phyloP scores from a whole-genome alignment of 805 yeast species.

The Tetrapisispora namnaoensis region DNA sequence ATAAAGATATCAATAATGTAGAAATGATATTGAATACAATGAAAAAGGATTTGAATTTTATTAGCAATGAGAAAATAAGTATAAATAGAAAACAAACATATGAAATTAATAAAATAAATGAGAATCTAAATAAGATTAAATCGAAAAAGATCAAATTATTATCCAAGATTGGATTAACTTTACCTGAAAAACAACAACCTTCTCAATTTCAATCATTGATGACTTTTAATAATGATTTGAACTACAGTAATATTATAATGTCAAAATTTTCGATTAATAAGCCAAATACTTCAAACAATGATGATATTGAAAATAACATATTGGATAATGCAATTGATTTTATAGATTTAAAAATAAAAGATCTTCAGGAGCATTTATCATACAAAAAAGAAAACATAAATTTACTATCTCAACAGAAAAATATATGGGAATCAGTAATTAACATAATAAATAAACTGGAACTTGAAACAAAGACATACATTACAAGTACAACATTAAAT shows the following conservation, averaged over 20 bases:
- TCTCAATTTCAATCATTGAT: background rate
- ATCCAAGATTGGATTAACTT: constrained; percentile 11
- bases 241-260: background rate
- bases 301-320: constrained; percentile 10
- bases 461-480: constrained; percentile 6
- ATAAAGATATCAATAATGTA: constrained; percentile 14
- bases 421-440: constrained; percentile 19
- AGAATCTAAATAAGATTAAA: constrained; percentile 8
- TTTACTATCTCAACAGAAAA: constrained; percentile 8
- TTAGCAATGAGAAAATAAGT: constrained; percentile 15
- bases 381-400: constrained; percentile 17
- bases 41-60: constrained; percentile 18
- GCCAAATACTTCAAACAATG: background rate
- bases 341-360: constrained; percentile 16
- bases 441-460: constrained; percentile 16
- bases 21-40: constrained; percentile 14
- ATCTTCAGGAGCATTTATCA: constrained; percentile 16
- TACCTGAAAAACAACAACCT: constrained; percentile 1
- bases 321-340: constrained; percentile 17
- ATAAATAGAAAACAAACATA: constrained; percentile 9
- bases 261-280: background rate
- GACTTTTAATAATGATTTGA: background rate
- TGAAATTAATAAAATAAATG: constrained; percentile 8
- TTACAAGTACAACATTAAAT: background rate
- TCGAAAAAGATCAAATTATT: constrained; percentile 10